These are phyloP conservation scores for Physcomitrellopsis africana DNA, from an alignment of 225 moss, liverwort and hornwort genomes.

Conservation along the genomic window DNA sequence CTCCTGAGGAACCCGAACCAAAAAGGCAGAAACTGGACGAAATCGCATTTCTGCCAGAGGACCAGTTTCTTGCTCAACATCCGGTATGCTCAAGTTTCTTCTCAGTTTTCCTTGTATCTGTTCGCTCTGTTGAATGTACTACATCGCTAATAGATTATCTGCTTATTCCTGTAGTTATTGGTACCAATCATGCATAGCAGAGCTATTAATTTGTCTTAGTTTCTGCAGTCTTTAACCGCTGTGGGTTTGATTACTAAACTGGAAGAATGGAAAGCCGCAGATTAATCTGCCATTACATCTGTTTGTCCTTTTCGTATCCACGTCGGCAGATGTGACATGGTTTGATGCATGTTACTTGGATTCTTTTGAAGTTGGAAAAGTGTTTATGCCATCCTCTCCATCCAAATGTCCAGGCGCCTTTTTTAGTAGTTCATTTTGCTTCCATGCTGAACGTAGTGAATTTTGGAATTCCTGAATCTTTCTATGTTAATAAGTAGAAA, in stretches of 20 bases:
- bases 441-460: not conserved
- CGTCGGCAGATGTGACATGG: not conserved
- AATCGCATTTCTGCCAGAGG: slow-evolving; percentile 79
- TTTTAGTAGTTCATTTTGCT: not conserved
- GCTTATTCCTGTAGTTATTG: no score
- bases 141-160: no score
- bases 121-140: not conserved
- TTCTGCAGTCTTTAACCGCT: slow-evolving; percentile 2
- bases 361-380: not conserved
- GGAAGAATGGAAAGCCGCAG: not conserved
- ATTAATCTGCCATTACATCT: slow-evolving; percentile 1
- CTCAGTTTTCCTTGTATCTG: not conserved
- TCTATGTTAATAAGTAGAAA: not conserved
- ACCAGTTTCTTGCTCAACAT: slow-evolving; percentile 98
- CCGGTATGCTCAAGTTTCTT: slow-evolving; percentile 64
- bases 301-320: not conserved
- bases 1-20: slow-evolving; percentile 98
- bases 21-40: slow-evolving; percentile 97
- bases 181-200: no score
- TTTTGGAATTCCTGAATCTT: not conserved
- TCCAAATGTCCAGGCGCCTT: no score
- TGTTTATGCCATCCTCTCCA: no score
- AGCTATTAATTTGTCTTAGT: not conserved
- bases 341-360: slow-evolving; percentile 11
- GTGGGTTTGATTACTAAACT: slow-evolving; percentile 1